Percentiles rank a stretch among this genome's conserved stretches.
phyloP scores from a whole-genome alignment of 2,329 filamentous ascomycete species.

The Aspergillus sp. region DNA sequence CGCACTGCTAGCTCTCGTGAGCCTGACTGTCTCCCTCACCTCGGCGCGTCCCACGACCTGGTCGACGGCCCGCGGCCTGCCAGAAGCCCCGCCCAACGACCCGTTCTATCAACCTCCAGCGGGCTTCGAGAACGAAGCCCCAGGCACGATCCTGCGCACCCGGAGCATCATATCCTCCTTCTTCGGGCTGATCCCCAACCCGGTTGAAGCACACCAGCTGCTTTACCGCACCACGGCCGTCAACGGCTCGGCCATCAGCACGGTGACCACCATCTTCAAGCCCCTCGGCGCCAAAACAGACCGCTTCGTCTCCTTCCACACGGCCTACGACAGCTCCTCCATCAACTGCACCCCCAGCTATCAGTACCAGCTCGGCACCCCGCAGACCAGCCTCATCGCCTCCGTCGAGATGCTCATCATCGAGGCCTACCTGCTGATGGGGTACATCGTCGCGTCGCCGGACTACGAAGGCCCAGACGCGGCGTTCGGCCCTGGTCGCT shows the following conservation, averaged over 20 bases:
- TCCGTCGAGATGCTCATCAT: slow-evolving; percentile 26
- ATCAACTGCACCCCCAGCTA: slow-evolving; percentile 28
- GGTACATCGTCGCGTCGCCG: slow-evolving; percentile 49
- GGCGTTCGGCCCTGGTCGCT: slow-evolving; percentile 41
- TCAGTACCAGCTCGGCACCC: slow-evolving; percentile 30
- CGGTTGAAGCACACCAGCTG: slow-evolving; percentile 33
- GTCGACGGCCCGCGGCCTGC: slow-evolving; percentile 2
- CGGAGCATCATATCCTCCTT: slow-evolving; percentile 18
- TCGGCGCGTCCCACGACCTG: neutral
- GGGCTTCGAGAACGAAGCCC: slow-evolving; percentile 19
- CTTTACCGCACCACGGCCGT: slow-evolving; percentile 43
- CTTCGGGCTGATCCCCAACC: slow-evolving; percentile 20
- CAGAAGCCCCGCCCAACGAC: slow-evolving; percentile 16
- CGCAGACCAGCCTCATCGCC: slow-evolving; percentile 30
- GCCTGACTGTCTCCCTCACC: neutral
- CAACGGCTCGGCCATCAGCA: slow-evolving; percentile 35
- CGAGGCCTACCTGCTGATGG: slow-evolving; percentile 37
- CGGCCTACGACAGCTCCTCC: slow-evolving; percentile 31
- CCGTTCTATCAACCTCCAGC: slow-evolving; percentile 27
- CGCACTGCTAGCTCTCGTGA: neutral
- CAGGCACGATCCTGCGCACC: slow-evolving; percentile 23
- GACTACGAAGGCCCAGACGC: slow-evolving; percentile 50
- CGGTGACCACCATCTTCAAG: slow-evolving; percentile 41
- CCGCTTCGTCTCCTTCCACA: slow-evolving; percentile 43
- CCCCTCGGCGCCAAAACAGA: slow-evolving; percentile 24